Evolutionary conservation across 345 rosid genomes (phyloP).

Genomic region (Corchorus capsularis): DNA sequence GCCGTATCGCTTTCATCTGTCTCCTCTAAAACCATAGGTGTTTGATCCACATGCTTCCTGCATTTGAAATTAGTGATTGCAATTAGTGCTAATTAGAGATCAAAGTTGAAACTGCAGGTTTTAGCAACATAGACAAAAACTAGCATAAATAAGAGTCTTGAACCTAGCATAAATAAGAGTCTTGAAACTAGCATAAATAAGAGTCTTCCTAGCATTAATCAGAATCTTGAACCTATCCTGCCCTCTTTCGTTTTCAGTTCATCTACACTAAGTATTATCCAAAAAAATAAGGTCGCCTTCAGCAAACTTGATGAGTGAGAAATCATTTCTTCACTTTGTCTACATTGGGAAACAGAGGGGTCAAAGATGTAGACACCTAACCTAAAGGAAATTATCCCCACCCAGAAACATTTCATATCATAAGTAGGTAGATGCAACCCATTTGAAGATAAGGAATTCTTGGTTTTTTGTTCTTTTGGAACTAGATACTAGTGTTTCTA

Average conservation of each 20-base stretch:
- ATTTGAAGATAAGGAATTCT: neutral
- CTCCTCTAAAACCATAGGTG: slow-evolving; percentile 47
- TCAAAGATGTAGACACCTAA: slow-evolving; percentile 6
- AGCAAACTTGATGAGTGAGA: neutral
- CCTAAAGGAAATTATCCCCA: neutral
- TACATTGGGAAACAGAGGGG: neutral
- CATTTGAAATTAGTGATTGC: slow-evolving; percentile 24
- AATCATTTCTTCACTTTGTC: neutral
- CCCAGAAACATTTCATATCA: neutral
- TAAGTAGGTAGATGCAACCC: slow-evolving; percentile 5
- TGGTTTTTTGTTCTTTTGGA: no score
- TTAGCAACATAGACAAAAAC: neutral
- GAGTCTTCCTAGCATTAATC: neutral
- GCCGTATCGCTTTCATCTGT: slow-evolving; percentile 62
- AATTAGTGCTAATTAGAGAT: neutral
- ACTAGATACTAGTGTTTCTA: no score
- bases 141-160: neutral
- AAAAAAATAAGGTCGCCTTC: slow-evolving; percentile 8
- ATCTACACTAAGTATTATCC: neutral
- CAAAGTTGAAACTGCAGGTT: neutral
- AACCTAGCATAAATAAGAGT: neutral
- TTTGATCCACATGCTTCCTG: slow-evolving; percentile 48
- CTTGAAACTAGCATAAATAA: neutral
- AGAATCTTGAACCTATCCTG: neutral
- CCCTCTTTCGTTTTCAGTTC: neutral